Conservation (phyloP, 371 early-diverging fungal species). For the Fennellomyces sp. region DNA sequence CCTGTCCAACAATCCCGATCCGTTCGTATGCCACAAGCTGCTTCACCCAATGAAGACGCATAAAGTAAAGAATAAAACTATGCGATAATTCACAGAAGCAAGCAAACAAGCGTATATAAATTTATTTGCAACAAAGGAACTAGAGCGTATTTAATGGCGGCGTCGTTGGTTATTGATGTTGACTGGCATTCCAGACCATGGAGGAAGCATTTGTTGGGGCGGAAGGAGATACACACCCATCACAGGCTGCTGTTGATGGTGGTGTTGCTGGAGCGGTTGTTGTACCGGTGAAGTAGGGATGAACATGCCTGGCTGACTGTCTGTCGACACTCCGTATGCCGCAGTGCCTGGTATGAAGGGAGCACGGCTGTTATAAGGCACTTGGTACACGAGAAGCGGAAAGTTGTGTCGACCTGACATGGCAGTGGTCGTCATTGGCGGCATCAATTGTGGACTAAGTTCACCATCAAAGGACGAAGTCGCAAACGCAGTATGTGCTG, state of each 20-base stretch:
- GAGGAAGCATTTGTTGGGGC: slow-evolving; percentile 9
- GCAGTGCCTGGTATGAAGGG: slow-evolving; percentile 1
- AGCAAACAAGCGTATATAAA: neutral
- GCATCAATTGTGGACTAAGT: neutral
- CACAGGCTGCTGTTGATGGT: neutral
- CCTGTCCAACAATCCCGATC: slow-evolving; percentile 23
- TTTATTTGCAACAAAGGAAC: neutral
- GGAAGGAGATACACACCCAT: neutral
- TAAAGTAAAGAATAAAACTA: neutral
- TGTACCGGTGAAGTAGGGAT: neutral
- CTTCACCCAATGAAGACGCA: neutral
- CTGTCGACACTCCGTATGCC: slow-evolving; percentile 5
- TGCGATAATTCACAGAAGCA: neutral
- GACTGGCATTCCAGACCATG: slow-evolving; percentile 9
- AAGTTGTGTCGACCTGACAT: slow-evolving; percentile 12
- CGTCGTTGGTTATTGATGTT: slow-evolving; percentile 7
- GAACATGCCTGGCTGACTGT: slow-evolving; percentile 9
- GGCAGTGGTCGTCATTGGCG: neutral
- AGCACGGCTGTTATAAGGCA: slow-evolving; percentile 7
- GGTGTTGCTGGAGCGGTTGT: slow-evolving; percentile 1
- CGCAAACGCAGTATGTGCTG: neutral
- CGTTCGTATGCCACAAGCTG: neutral
- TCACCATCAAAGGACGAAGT: neutral
- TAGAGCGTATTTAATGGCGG: neutral
- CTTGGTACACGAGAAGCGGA: slow-evolving; percentile 24